Evolutionary conservation across 106 monocot species (phyloP).

Genomic region (Posidonia australis): DNA sequence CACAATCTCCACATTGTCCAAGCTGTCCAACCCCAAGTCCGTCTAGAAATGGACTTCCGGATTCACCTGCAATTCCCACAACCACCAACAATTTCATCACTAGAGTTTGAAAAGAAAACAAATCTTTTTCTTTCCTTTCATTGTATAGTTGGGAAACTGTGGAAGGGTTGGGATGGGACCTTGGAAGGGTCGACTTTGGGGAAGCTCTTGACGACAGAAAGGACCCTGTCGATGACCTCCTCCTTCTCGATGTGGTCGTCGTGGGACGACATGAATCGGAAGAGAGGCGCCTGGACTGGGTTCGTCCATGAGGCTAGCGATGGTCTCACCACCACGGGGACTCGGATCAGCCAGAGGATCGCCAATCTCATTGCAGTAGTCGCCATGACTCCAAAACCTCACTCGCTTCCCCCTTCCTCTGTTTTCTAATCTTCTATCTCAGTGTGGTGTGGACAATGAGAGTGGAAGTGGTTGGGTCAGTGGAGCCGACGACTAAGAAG

Average conservation of each 20-base stretch:
- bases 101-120: too few species aligned
- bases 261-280: constrained; percentile 63
- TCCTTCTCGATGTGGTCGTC: constrained; percentile 59
- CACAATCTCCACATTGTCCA: constrained; percentile 73
- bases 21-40: constrained; percentile 71
- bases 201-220: constrained; percentile 89
- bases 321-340: constrained; percentile 19
- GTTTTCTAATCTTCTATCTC: too few species aligned
- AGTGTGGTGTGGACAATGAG: too few species aligned
- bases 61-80: constrained; percentile 30
- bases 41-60: constrained; percentile 60
- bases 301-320: not conserved
- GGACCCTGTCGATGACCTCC: constrained; percentile 74
- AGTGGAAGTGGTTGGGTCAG: too few species aligned
- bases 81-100: too few species aligned
- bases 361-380: constrained; percentile 42
- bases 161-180: constrained; percentile 17
- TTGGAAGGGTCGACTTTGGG: constrained; percentile 86
- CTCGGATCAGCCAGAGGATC: constrained; percentile 57
- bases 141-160: too few species aligned
- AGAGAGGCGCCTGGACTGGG: not conserved
- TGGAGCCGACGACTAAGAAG: too few species aligned
- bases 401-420: too few species aligned
- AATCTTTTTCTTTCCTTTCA: too few species aligned
- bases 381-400: not conserved